Evolutionary conservation across 179 eudicot genomes (phyloP), one percentile per base, ranked within the genome.

Genomic region (Silene noctiflora): DNA sequence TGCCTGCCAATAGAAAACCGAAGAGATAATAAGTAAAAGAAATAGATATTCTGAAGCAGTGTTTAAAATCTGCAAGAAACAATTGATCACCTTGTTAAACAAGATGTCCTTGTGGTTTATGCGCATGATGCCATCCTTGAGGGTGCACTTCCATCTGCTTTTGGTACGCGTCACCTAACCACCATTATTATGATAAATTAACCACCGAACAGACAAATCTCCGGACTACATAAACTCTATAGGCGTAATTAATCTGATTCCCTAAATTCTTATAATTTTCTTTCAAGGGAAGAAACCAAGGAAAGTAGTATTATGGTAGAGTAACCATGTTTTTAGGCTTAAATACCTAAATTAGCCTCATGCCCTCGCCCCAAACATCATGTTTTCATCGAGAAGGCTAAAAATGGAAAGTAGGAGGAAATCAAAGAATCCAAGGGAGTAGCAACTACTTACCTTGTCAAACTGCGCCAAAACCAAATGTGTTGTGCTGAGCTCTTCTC

Each of bases 91-190:
- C 98, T 91, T 95, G 74, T 95, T 93, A 85, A 93, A 95, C 79
- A 91, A 86, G 79, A 90, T 88, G 80, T 93, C 98, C 80, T 89
- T 91, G 79, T 91, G 87, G 86, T 93, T 92, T 84, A 91, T 91
- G 85, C 88, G 98, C 99, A 95, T 93, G 76, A 93, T 90, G 81
- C 99, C 99, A 80, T 91, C 97, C 83, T 95, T 95, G 62, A 95
- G 86, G 12, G 92, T 89, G 88, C 99, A 95, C 74, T 91, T 95
- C 97, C 99, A 95, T 77, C 82, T 85, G 92, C 95, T 91, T 87
- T 95, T 95, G 75, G 94, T 89, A 29, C 97, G 90, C 4, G 97
- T 87, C 73, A 93, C 99, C 98, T 95, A 76, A 46, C 24, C 24
- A 67, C 24, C 24, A 67, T 56, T 1, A 35, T 42, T 51, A 58